These are phyloP conservation scores for Pseudogymnoascus sp. DNA, from an alignment of 2,329 filamentous ascomycete species.

Conservation along the genomic window DNA sequence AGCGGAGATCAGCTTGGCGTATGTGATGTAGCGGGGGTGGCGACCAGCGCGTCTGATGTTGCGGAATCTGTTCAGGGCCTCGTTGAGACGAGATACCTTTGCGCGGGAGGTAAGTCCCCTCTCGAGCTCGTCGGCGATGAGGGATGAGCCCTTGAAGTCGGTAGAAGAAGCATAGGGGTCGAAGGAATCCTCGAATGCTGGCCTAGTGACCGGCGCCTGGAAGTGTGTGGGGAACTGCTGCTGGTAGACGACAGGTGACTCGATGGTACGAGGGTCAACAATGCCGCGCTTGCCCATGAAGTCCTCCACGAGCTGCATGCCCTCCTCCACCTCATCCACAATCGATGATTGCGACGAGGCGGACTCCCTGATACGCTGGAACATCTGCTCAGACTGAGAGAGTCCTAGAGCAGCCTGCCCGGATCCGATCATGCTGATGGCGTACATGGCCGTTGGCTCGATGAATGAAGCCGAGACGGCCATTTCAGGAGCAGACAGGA, in stretches of 20 bases:
- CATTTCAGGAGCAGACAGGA: slow-evolving; percentile 56
- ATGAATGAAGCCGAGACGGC: slow-evolving; percentile 59
- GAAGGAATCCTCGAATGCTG: slow-evolving; percentile 69
- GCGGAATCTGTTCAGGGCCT: slow-evolving; percentile 74
- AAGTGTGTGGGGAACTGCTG: slow-evolving; percentile 46
- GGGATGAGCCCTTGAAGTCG: slow-evolving; percentile 85
- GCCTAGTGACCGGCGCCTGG: slow-evolving; percentile 42
- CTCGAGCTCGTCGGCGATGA: slow-evolving; percentile 86
- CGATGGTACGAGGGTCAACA: slow-evolving; percentile 44
- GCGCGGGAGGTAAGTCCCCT: slow-evolving; percentile 57
- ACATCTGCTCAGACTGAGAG: slow-evolving; percentile 74
- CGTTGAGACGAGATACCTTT: slow-evolving; percentile 64
- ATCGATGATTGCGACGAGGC: slow-evolving; percentile 46
- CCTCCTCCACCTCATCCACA: slow-evolving; percentile 79
- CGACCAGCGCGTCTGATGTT: slow-evolving; percentile 89
- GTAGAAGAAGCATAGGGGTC: slow-evolving; percentile 87
- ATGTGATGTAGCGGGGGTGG: slow-evolving; percentile 91
- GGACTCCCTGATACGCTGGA: slow-evolving; percentile 66
- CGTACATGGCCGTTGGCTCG: slow-evolving; percentile 85
- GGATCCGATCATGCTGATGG: slow-evolving; percentile 76
- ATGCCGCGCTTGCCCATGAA: slow-evolving; percentile 52
- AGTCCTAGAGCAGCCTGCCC: slow-evolving; percentile 78
- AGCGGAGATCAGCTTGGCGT: slow-evolving; percentile 87
- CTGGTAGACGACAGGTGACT: slow-evolving; percentile 38
- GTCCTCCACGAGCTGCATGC: slow-evolving; percentile 57